Base-by-base conservation (phyloP, 345 rosid genomes). In the Euclidium syriacum region DNA sequence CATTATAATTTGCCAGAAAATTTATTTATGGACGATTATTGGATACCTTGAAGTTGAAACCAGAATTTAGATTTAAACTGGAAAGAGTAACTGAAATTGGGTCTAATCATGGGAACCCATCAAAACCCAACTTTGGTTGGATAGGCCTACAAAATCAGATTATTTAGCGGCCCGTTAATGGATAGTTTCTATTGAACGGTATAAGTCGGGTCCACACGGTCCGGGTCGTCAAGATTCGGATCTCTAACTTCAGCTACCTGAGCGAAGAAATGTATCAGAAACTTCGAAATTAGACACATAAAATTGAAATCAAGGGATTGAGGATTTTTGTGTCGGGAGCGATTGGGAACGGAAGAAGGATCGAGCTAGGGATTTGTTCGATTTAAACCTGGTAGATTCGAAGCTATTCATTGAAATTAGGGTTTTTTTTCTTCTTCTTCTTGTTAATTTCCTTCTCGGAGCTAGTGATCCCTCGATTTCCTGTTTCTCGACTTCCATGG, bases 401-500 rank as follows among this genome's bases (percentile, higher is more conserved):
- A 47, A 36, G 16, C 55, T 26, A 6, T 26, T 39, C 17, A 6
- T 14, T 16, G 53, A 68, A 59, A 59, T 41, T 59, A 42, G 61
- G 54, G 54, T 24, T 63, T 44, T 12, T 17, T 25, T n/a, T n/a
- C n/a, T n/a, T n/a, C n/a, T n/a, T n/a, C n/a, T n/a, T n/a, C 50
- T 5, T 15, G 40, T 30, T 58, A 10, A 10, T 47, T 2, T 44
- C n/a, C 33, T 1, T 19, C 16, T 14, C n/a, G 32, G 22, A 22
- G 30, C 40, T 56, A 16, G 47, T 51, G 54, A 60, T 42, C 20
- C 48, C 7, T 50, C 25, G 22, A 39, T 18, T 12, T 43, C 27
- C 22, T 41, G 33, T 16, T 56, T 56, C 47, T 48, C 24, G 44
- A 32, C 44, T 51, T 71, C 69, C 40, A 86, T 89, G 95, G 77